Evolutionary conservation across 345 rosid genomes (phyloP).

Genomic region (Pistacia vera): DNA sequence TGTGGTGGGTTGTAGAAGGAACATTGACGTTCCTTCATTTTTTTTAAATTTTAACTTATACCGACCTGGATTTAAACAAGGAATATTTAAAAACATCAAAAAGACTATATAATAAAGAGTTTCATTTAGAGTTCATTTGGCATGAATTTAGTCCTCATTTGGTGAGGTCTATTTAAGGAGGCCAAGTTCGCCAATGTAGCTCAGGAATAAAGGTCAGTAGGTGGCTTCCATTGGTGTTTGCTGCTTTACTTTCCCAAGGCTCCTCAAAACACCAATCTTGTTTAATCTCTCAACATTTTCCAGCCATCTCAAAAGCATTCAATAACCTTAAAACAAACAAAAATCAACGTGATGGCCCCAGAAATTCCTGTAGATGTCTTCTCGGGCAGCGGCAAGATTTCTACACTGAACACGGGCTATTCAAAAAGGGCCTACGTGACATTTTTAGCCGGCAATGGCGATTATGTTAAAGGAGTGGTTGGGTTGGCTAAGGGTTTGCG

Average conservation of each 20-base stretch:
- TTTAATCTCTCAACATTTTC: background rate
- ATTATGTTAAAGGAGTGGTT: constrained; percentile 75
- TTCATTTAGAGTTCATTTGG: constrained; percentile 37
- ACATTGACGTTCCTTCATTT: constrained; percentile 29
- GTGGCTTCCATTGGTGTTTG: constrained; percentile 27
- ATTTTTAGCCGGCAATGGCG: constrained; percentile 76
- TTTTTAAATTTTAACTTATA: background rate
- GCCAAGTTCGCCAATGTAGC: constrained; percentile 14
- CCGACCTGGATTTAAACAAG: background rate
- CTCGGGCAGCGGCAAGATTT: constrained; percentile 32
- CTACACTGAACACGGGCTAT: constrained; percentile 24
- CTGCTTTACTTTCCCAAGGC: constrained; percentile 33
- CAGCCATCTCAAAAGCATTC: background rate
- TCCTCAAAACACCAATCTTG: constrained; percentile 25
- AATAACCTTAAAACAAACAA: background rate
- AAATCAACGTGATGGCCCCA: constrained; percentile 45
- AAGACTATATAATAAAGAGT: constrained; percentile 7
- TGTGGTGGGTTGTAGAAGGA: constrained; percentile 6
- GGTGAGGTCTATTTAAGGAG: constrained; percentile 31
- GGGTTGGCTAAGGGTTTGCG: constrained; percentile 84
- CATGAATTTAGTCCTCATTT: constrained; percentile 27
- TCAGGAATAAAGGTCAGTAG: constrained; percentile 37
- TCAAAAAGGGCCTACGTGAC: constrained; percentile 60
- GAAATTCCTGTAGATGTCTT: constrained; percentile 32
- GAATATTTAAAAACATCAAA: constrained; percentile 13